These are phyloP conservation scores for Bacidia rubella DNA, from an alignment of 495 filamentous ascomycete species.

Conservation along the genomic window DNA sequence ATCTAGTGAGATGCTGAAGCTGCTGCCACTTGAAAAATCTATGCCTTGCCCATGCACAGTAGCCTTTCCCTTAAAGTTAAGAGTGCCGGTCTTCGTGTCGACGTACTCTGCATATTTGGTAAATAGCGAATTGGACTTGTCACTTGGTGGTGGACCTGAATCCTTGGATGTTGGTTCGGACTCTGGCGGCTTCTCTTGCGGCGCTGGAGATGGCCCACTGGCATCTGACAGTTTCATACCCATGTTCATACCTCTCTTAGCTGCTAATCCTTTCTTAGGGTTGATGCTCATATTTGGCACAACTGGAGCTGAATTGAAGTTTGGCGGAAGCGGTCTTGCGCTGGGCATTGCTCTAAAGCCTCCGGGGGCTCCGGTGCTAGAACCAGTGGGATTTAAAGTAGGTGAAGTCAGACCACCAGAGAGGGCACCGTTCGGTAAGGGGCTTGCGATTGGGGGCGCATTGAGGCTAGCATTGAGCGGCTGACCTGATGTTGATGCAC, in stretches of 20 bases:
- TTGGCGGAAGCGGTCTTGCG: conserved; percentile 29
- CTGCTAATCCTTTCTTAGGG: conserved; percentile 40
- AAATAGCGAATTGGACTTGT: conserved; percentile 43
- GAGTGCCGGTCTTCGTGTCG: conserved; percentile 76
- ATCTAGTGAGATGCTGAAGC: conserved; percentile 88
- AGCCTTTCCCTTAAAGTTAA: conserved; percentile 90
- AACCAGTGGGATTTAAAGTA: conserved; percentile 17
- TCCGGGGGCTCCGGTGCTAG: conserved; percentile 25
- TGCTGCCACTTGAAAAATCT: conserved; percentile 77
- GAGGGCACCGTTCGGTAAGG: conserved; percentile 10
- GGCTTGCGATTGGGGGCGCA: conserved; percentile 22
- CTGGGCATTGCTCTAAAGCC: conserved; percentile 27
- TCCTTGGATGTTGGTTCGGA: not conserved
- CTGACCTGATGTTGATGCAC: conserved; percentile 4
- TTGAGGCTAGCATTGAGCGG: conserved; percentile 26
- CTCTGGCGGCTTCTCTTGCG: not conserved
- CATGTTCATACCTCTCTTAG: conserved; percentile 36
- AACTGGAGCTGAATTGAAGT: conserved; percentile 39
- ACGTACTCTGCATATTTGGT: conserved; percentile 88
- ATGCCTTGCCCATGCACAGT: conserved; percentile 77
- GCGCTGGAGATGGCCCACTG: conserved; percentile 21
- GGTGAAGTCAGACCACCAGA: conserved; percentile 1
- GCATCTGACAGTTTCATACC: conserved; percentile 40
- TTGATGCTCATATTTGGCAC: conserved; percentile 25
- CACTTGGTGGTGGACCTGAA: not conserved